phyloP scores from a whole-genome alignment of 371 early-diverging fungal species.

The Syncephalis plumigaleata region DNA sequence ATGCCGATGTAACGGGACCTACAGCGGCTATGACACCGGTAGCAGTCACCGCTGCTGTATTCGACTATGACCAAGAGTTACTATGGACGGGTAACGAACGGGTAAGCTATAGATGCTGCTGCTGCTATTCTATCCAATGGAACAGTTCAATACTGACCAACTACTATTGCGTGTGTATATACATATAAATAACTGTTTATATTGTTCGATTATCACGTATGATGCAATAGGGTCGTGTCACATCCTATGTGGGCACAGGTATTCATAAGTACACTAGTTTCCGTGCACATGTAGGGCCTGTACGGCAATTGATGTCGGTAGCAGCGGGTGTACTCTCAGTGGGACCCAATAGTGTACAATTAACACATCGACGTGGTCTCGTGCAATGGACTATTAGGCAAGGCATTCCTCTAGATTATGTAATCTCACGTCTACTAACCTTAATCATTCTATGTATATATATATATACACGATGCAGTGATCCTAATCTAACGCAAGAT shows the following conservation, averaged over 20 bases:
- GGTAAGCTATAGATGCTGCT: slow-evolving; percentile 18
- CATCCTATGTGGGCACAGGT: slow-evolving; percentile 33
- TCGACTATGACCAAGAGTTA: slow-evolving; percentile 63
- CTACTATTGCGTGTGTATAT: too few species aligned
- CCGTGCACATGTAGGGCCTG: slow-evolving; percentile 38
- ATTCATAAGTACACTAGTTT: slow-evolving; percentile 48
- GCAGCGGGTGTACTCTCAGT: slow-evolving; percentile 50
- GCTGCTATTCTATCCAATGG: slow-evolving; percentile 5
- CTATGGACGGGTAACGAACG: slow-evolving; percentile 61
- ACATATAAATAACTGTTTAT: too few species aligned
- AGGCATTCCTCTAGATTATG: too few species aligned
- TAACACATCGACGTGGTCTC: slow-evolving; percentile 47
- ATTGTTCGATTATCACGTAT: too few species aligned
- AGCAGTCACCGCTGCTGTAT: slow-evolving; percentile 31
- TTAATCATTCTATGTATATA: too few species aligned
- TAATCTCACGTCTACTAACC: too few species aligned
- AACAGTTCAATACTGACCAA: not conserved
- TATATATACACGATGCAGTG: too few species aligned
- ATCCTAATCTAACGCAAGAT: slow-evolving; percentile 27
- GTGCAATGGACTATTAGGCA: slow-evolving; percentile 50
- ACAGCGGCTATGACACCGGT: not conserved
- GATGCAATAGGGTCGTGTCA: slow-evolving; percentile 30
- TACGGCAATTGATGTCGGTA: slow-evolving; percentile 40
- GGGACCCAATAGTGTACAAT: slow-evolving; percentile 41
- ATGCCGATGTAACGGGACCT: not conserved